Percentiles rank a stretch among this genome's conserved stretches.
Conservation (phyloP, 306 rosid genomes). For the barrel medic (Medicago truncatula) region DNA sequence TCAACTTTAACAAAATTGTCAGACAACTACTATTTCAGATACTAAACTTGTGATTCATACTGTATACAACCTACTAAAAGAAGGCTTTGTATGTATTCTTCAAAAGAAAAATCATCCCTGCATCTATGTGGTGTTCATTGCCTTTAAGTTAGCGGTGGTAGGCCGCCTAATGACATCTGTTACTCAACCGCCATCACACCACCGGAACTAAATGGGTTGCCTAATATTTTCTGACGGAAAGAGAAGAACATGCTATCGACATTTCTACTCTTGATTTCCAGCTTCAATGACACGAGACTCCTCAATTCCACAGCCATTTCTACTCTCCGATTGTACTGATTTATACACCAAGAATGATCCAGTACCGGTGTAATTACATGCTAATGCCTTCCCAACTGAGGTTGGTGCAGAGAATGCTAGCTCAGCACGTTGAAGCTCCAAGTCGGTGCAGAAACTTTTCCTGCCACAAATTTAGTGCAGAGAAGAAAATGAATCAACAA, state of each 20-base stretch:
- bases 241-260: slow-evolving; percentile 47
- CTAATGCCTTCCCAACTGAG: slow-evolving; percentile 73
- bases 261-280: slow-evolving; percentile 56
- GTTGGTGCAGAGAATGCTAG: slow-evolving; percentile 87
- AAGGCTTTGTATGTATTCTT: not conserved
- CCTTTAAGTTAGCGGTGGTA: not conserved
- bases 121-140: not conserved
- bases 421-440: slow-evolving; percentile 58
- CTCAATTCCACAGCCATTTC: slow-evolving; percentile 40
- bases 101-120: not conserved
- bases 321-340: not conserved
- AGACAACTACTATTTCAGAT: too few relatives aligned
- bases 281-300: slow-evolving; percentile 75
- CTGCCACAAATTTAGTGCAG: slow-evolving; percentile 48
- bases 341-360: slow-evolving; percentile 70
- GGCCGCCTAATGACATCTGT: not conserved
- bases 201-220: slow-evolving; percentile 35
- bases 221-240: slow-evolving; percentile 38
- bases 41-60: not conserved
- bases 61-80: not conserved
- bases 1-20: too few relatives aligned
- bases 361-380: slow-evolving; percentile 60
- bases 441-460: slow-evolving; percentile 59
- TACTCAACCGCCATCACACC: slow-evolving; percentile 36
- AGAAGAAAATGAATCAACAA: slow-evolving; percentile 21